A percentile compares a stretch with the other conserved stretches of the same genome.
Evolutionary conservation across 441 rosid genomes (phyloP).

Genomic region (Manihot esculenta): DNA sequence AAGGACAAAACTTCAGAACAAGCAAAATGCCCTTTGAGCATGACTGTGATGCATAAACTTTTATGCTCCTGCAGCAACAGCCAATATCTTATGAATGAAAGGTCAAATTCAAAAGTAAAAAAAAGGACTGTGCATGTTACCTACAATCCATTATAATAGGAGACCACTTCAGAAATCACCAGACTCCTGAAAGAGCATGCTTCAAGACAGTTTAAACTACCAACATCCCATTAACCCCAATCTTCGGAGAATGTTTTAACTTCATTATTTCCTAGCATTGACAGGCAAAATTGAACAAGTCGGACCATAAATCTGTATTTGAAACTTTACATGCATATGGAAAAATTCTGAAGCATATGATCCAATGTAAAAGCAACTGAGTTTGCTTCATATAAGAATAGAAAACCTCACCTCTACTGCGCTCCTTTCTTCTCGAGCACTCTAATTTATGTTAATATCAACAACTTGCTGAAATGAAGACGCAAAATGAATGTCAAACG

Average conservation of each 20-base stretch:
- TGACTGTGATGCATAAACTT: not conserved
- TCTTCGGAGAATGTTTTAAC: not conserved
- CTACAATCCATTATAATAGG: not conserved
- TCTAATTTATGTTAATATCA: constrained; percentile 54
- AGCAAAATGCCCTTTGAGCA: not conserved
- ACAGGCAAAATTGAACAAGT: not conserved
- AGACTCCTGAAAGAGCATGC: not conserved
- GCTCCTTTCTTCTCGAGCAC: constrained; percentile 83
- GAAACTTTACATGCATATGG: constrained; percentile 1
- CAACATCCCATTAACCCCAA: not conserved
- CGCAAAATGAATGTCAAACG: constrained; percentile 16
- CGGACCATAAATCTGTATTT: not conserved
- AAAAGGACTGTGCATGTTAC: not conserved
- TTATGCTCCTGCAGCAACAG: not conserved
- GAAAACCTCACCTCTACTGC: constrained; percentile 57
- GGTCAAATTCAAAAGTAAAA: not conserved
- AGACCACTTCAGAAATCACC: not conserved
- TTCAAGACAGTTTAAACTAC: not conserved
- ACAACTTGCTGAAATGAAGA: constrained; percentile 55
- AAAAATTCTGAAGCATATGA: constrained; percentile 8
- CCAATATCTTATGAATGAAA: not conserved
- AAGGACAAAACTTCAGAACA: not conserved
- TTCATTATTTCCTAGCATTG: not conserved
- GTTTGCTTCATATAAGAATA: not conserved
- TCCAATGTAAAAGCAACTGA: not conserved